phyloP scores from a whole-genome alignment of 768 basidiomycete species.

The Ephemerocybe angulata region DNA sequence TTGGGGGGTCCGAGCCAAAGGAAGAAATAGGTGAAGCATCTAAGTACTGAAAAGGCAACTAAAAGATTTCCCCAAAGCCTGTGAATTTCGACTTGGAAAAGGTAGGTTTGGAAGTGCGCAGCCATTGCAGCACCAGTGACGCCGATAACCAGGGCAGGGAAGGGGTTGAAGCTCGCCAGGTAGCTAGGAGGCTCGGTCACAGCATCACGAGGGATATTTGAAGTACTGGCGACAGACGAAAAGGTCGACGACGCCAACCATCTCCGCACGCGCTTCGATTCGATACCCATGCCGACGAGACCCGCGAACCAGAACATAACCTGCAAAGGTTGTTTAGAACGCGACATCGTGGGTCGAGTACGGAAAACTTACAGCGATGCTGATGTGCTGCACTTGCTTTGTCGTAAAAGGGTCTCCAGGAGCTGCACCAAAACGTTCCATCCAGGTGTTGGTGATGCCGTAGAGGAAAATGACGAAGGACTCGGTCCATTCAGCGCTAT shows the following conservation, averaged over 20 bases:
- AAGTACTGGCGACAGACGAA: slow-evolving; percentile 21
- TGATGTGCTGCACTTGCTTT: slow-evolving; percentile 91
- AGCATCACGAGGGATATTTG: slow-evolving; percentile 34
- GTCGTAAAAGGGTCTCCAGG: slow-evolving; percentile 83
- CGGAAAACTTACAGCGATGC: slow-evolving; percentile 66
- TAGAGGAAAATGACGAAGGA: slow-evolving; percentile 82
- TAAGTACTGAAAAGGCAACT: slow-evolving; percentile 68
- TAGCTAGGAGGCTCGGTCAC: slow-evolving; percentile 72
- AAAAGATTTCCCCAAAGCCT: slow-evolving; percentile 88
- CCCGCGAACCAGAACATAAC: slow-evolving; percentile 97
- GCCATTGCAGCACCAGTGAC: slow-evolving; percentile 92
- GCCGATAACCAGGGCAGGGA: slow-evolving; percentile 91
- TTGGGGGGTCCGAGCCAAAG: slow-evolving; percentile 82
- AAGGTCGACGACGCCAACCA: slow-evolving; percentile 67
- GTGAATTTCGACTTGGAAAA: slow-evolving; percentile 95
- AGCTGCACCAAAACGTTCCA: slow-evolving; percentile 88
- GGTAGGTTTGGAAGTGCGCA: slow-evolving; percentile 84
- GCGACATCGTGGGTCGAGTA: not conserved
- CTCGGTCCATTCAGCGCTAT: slow-evolving; percentile 75
- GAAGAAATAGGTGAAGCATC: slow-evolving; percentile 92
- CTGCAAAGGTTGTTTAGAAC: slow-evolving; percentile 27
- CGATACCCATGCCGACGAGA: slow-evolving; percentile 85
- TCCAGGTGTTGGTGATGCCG: slow-evolving; percentile 91
- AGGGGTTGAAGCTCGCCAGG: slow-evolving; percentile 79
- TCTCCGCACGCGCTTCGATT: slow-evolving; percentile 66